Percentiles rank a stretch among this genome's conserved stretches.
Conservation (phyloP, 2,329 filamentous ascomycete genomes). For the Plenodomus biglobosus region DNA sequence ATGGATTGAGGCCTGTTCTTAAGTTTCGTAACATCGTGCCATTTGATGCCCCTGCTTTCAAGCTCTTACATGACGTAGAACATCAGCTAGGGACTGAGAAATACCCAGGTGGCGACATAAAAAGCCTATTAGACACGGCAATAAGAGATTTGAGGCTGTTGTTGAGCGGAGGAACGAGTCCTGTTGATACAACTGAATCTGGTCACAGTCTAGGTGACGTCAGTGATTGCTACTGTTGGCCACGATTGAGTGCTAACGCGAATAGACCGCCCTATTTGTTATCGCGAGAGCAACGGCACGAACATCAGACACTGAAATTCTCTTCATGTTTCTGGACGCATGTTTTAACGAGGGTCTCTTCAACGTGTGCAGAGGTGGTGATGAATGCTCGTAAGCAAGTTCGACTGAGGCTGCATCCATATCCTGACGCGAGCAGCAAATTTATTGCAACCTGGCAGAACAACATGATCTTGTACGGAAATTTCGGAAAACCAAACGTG, state of each 20-base stretch:
- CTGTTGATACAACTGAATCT: background rate
- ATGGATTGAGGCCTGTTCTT: background rate
- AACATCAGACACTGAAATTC: too few species aligned
- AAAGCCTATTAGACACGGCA: background rate
- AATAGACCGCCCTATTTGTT: background rate
- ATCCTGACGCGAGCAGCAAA: too few species aligned
- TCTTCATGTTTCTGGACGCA: background rate
- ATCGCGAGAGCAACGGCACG: background rate
- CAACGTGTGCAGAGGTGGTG: background rate
- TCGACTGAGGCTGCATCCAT: background rate
- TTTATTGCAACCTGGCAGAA: too few species aligned
- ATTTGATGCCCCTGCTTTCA: background rate
- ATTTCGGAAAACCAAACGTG: too few species aligned
- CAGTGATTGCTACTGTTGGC: background rate
- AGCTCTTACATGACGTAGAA: background rate
- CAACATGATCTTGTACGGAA: too few species aligned
- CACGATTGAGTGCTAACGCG: background rate
- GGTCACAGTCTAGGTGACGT: background rate
- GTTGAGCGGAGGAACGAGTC: background rate
- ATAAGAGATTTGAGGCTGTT: background rate
- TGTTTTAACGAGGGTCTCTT: background rate
- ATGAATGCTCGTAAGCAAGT: background rate
- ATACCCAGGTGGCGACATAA: too few species aligned
- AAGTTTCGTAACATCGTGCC: background rate
- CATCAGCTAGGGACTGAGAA: too few species aligned